Evolutionary conservation across 441 rosid genomes (phyloP), one percentile per base, ranked within the genome.

Genomic region (Theobroma grandiflorum): DNA sequence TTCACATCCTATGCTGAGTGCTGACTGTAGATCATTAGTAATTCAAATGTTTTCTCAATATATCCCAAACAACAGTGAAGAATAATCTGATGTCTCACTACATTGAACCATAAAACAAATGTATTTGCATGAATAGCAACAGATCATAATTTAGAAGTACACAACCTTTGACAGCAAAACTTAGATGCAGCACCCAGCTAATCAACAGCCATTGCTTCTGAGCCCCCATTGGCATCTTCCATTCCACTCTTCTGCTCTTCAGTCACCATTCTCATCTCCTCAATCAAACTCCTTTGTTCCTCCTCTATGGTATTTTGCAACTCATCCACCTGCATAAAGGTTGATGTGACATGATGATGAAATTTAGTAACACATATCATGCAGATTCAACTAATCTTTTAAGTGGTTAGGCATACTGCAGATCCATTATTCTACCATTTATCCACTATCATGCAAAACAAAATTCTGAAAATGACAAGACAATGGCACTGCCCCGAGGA

Each of bases 121-220:
- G 31, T 26, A 42, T 58, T 57, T 22, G 22, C 14, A 59, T 38
- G 53, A 31, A 38, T n/a, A 12, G 22, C 15, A 57, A 12, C 15
- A 26, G 38, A 12, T 50, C 50, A 49, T 76, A 33, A 8, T 49
- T 49, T 45, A 61, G 35, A 75, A 45, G 58, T 50, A 35, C 63
- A 50, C 47, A 50, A 76, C 72, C 59, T 64, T 82, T 80, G 76
- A 76, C 40, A 26, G 69, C 67, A 66, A 67, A 76, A 79, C 40
- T 8, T 73, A 43, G 66, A 72, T 33, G 37, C 70, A 72, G n/a
- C 22, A 70, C 20, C 47, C 70, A 53, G 65, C 81, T 94, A 92
- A 85, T 95, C 98, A 62, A 91, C 86, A 74, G 83, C 80, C 98
- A 95, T 95, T 70, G 91, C 84, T 82, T 91, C 97, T 6, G 88